phyloP scores from a whole-genome alignment of 441 rosid species.

The Croton setiger region DNA sequence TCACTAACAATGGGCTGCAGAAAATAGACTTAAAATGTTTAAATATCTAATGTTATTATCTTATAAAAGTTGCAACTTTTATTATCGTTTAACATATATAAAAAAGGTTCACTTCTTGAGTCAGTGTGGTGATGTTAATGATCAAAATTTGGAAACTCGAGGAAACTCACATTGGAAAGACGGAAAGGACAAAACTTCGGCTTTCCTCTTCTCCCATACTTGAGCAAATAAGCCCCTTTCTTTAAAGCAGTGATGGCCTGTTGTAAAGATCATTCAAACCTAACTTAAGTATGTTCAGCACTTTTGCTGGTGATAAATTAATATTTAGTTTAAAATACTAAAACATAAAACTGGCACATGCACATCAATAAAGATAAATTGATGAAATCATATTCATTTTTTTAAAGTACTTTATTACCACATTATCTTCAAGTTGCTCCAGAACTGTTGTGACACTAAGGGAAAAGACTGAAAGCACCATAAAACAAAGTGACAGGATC shows the following conservation, averaged over 20 bases:
- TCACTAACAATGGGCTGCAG: background rate
- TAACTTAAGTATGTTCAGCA: constrained; percentile 27
- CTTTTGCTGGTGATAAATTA: constrained; percentile 11
- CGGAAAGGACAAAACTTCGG: constrained; percentile 98
- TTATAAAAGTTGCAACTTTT: background rate
- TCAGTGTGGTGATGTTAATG: no score
- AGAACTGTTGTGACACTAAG: background rate
- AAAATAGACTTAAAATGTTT: background rate
- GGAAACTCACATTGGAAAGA: constrained; percentile 82
- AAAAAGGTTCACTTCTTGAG: constrained; percentile 1
- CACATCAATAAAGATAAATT: constrained; percentile 9
- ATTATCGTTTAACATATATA: background rate
- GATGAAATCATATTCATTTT: constrained; percentile 4
- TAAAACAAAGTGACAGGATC: background rate
- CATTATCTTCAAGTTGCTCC: background rate
- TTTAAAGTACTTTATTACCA: background rate
- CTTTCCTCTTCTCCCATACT: constrained; percentile 98
- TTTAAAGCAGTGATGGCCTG: constrained; percentile 97
- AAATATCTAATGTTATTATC: background rate
- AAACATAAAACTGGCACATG: constrained; percentile 11
- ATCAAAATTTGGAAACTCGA: background rate
- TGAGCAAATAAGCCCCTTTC: constrained; percentile 92
- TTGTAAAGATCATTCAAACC: constrained; percentile 38
- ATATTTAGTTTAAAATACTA: background rate
- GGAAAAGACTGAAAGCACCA: constrained; percentile 5